These are phyloP conservation scores for Pseudogymnoascus sp. DNA, from an alignment of 2,329 filamentous ascomycete genomes.

Conservation along the genomic window DNA sequence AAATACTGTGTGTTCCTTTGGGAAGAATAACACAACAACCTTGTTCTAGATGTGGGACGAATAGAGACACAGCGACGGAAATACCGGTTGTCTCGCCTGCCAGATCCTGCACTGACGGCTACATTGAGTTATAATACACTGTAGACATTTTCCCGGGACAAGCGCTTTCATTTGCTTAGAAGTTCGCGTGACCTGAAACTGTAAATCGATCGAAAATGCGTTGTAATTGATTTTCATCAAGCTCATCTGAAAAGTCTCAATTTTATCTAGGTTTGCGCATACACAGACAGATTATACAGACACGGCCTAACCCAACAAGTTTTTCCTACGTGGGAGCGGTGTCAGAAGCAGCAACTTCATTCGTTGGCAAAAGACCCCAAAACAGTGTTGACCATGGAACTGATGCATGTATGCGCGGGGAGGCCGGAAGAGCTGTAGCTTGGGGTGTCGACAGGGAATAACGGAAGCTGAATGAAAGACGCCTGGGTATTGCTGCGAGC, in stretches of 20 bases:
- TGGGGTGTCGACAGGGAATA: neutral
- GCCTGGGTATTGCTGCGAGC: neutral
- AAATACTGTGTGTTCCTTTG: neutral
- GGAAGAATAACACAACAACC: neutral
- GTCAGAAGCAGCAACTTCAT: constrained; percentile 1
- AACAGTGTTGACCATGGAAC: neutral
- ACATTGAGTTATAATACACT: neutral
- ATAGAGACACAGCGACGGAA: neutral
- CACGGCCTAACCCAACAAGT: neutral
- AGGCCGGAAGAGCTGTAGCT: neutral
- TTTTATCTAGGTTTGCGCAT: constrained; percentile 1
- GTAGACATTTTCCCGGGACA: neutral
- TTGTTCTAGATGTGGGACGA: neutral
- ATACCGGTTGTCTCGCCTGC: constrained; percentile 4
- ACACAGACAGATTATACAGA: neutral
- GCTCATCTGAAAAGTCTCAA: constrained; percentile 4
- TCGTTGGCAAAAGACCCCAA: neutral
- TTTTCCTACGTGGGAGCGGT: neutral
- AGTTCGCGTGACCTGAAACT: neutral
- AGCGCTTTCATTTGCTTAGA: neutral
- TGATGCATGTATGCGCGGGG: neutral
- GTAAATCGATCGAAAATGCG: neutral
- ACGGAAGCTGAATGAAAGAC: neutral
- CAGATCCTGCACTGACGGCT: neutral
- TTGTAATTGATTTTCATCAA: neutral